Base-by-base conservation (phyloP, 169 alveolate genomes). In the Cryptosporidium ubiquitum region DNA sequence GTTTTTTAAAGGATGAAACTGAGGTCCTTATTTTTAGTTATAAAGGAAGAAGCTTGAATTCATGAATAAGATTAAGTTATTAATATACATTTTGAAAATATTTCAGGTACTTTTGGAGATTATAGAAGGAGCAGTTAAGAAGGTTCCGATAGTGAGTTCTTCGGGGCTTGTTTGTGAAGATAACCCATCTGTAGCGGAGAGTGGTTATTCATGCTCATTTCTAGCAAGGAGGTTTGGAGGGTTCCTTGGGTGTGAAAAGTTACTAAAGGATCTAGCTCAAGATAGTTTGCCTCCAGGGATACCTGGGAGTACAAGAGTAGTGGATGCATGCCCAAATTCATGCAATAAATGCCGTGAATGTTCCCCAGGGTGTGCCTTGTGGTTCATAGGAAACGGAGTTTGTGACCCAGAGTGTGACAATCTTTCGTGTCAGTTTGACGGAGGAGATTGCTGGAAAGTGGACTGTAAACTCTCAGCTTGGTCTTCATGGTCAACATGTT, bases 371-470 rank as follows among this genome's bases (percentile, higher is more conserved):
- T 92, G 95, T 51, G 95, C 95, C 9, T 69, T 85, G 1, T 92
- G 95, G 95, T 92, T 92, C 35, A 70, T 92, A 5, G 95, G 95
- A 1, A 92, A 92, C 49, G 89, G 93, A 39, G 85, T 91, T 31
- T 92, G 95, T 20, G 95, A 92, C 33, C 89, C 69, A 9, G 92
- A 84, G 20, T 92, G 95, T 84, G 66, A 86, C 71, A 91, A 85
- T 49, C 86, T 91, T 6, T 85, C 84, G 26, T 92, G 95, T 60
- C 94, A 91, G 40, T 92, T 91, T 61, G 95, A 92, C 42, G 94
- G 95, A 18, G 94, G 93, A n/a, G 95, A 92, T 73, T 92, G 95
- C 84, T 92, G 94, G 92, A 85, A 84, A 18, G 92, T 85, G 68
- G 93, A 89, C 71, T 92, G 93, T 55, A 91, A 89, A 85, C 57